Conservation (phyloP, 2,329 filamentous ascomycete genomes). For the Lasiodiplodia sp. region DNA sequence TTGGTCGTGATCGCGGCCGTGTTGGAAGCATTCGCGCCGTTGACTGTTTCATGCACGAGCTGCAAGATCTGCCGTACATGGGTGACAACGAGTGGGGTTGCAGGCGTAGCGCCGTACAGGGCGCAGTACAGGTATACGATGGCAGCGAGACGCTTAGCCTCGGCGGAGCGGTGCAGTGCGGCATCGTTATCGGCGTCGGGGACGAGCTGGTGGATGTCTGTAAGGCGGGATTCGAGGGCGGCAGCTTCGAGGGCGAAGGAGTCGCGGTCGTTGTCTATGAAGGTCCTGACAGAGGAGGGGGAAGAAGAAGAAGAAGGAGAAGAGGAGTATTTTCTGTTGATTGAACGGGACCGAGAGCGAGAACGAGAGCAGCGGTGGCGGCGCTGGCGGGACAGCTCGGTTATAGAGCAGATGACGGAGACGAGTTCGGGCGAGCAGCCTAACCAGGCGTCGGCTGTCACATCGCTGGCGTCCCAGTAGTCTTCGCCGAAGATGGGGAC, state of each 20-base stretch:
- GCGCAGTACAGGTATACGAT: constrained; percentile 57
- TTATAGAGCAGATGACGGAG: constrained; percentile 56
- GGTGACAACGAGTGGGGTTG: constrained; percentile 40
- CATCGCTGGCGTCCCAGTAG: constrained; percentile 53
- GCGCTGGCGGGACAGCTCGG: constrained; percentile 53
- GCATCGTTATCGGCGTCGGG: constrained; percentile 41
- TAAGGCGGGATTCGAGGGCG: constrained; percentile 45
- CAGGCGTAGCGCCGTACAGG: constrained; percentile 52
- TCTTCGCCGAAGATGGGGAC: constrained; percentile 56
- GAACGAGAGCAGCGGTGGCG: constrained; percentile 24
- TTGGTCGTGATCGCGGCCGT: neutral
- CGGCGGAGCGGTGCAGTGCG: constrained; percentile 46
- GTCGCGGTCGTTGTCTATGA: constrained; percentile 33
- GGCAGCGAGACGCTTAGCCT: constrained; percentile 54
- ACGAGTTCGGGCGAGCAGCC: constrained; percentile 58
- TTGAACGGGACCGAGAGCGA: too few species aligned
- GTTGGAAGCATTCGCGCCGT: neutral
- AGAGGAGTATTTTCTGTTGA: neutral
- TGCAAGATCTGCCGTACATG: constrained; percentile 47
- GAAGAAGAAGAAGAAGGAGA: neutral
- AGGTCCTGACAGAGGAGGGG: neutral
- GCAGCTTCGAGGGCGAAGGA: constrained; percentile 45
- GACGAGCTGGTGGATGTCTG: constrained; percentile 45
- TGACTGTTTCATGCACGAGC: constrained; percentile 37
- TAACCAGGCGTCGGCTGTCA: constrained; percentile 55